Percentiles rank a stretch among this genome's conserved stretches.
phyloP scores from a whole-genome alignment of 179 eudicot species.

The Sideroxylon spinosum region DNA sequence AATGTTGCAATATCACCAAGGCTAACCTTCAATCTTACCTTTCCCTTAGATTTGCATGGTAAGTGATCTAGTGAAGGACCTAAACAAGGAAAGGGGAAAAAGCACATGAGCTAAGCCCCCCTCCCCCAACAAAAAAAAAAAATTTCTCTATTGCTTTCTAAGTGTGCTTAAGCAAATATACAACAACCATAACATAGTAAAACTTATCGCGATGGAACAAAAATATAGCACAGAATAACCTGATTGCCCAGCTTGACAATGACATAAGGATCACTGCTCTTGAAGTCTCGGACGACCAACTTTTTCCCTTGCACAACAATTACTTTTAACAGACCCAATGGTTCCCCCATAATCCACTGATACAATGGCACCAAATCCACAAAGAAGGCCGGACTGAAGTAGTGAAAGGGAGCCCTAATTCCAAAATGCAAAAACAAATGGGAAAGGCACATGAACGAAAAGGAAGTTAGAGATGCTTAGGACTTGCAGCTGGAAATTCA shows the following conservation, averaged over 20 bases:
- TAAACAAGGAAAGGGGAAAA: too few relatives aligned
- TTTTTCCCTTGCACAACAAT: conserved; percentile 56
- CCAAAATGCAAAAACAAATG: not conserved
- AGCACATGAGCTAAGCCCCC: too few relatives aligned
- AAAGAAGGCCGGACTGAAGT: conserved; percentile 9
- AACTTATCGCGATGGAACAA: not conserved
- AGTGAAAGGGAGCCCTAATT: not conserved
- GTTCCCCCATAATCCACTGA: conserved; percentile 31
- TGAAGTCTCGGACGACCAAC: conserved; percentile 69
- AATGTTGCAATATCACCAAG: too few relatives aligned
- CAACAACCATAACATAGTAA: too few relatives aligned
- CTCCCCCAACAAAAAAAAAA: too few relatives aligned
- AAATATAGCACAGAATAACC: conserved; percentile 29
- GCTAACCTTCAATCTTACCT: too few relatives aligned
- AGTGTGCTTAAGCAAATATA: not conserved
- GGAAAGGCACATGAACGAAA: not conserved
- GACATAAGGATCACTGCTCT: conserved; percentile 77
- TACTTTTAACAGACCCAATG: conserved; percentile 42
- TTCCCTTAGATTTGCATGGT: too few relatives aligned
- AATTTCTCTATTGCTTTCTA: not conserved
- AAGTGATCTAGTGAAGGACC: too few relatives aligned
- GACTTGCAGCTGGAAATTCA: conserved; percentile 7
- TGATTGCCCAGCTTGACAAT: conserved; percentile 54
- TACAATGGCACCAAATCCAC: conserved; percentile 15
- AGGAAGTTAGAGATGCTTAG: not conserved